Conservation (phyloP, 2,329 filamentous ascomycete species). For the Epichloe elymi region DNA sequence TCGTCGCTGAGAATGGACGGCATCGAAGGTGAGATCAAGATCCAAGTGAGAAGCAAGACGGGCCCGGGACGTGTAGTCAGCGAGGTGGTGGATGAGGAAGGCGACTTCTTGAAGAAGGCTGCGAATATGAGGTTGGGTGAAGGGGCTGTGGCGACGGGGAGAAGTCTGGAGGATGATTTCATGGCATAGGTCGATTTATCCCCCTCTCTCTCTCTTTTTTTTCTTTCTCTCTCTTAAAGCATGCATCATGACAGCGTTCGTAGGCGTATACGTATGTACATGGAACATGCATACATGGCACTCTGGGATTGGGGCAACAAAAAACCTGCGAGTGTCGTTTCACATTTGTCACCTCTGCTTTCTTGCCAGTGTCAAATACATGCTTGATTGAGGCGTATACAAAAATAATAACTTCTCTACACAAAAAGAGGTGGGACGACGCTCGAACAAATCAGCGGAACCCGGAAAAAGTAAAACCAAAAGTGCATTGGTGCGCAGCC, state of each 20-base stretch:
- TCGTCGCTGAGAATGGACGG: constrained; percentile 41
- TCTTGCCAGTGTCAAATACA: no score
- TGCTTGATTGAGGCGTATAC: no score
- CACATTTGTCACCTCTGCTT: no score
- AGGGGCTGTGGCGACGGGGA: constrained; percentile 3
- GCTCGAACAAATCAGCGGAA: background rate
- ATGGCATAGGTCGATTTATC: constrained; percentile 22
- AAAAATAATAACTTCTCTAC: no score
- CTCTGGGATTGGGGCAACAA: no score
- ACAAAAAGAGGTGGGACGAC: no score
- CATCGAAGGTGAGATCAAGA: constrained; percentile 41
- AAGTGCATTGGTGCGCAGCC: no score
- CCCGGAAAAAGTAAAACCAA: background rate
- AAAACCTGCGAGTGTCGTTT: no score
- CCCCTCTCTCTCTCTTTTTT: background rate
- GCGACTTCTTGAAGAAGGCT: constrained; percentile 30
- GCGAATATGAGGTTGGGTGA: constrained; percentile 26
- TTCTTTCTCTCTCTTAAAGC: no score
- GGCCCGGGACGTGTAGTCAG: constrained; percentile 7
- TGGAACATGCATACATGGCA: no score
- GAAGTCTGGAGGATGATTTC: constrained; percentile 30
- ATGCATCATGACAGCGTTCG: background rate
- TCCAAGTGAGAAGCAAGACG: constrained; percentile 31
- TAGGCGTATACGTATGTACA: no score
- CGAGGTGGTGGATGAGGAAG: background rate